Base-by-base conservation (phyloP, 1,284 basidiomycete genomes). In the Rhodotorula sp. region DNA sequence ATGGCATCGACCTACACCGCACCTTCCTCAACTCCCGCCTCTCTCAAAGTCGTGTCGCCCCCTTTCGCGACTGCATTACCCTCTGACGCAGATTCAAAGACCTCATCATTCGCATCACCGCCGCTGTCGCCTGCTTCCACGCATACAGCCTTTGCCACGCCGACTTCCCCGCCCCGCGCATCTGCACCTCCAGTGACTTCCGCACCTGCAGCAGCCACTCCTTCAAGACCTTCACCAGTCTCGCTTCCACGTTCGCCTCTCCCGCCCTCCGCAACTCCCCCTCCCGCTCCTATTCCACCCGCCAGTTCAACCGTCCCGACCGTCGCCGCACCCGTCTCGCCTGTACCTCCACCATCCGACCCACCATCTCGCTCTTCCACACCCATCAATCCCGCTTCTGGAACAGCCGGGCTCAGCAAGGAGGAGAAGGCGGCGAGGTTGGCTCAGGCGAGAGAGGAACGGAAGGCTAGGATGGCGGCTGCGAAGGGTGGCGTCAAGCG, bases 341-440 rank as follows among this genome's bases (percentile, higher is more conserved):
- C 59, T 24, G 20, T 29, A n/a, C 61, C 53, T 9, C 32, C 44
- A 8, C 44, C 53, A 4, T 27, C 61, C 52, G 52, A 53, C 24
- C 34, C 51, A 5, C 51, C 51, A 1, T 52, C 52, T 54, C 52
- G 52, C 30, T 44, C 60, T 52, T 53, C 32, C 49, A 17, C 48
- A 56, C 11, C 51, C 53, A 10, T 29, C 47, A 19, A 22, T 49
- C 48, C 34, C 57, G 24, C 48, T 49, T 30, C 46, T 39, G 19
- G 20, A 2, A 39, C 19, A 36, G 67, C 62, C 7, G 30, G 51
- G 15, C 17, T 67, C 57, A 69, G 51, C 29, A 72, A 71, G 58
- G 72, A 74, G 58, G 72, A 74, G 51, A 74, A 74, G 60, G 67
- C 60, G 66, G 72, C 68, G 9, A 62, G 66, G 47, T 8, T 74